Conservation (phyloP, 768 basidiomycete species). For the Boletus sensibilis region DNA sequence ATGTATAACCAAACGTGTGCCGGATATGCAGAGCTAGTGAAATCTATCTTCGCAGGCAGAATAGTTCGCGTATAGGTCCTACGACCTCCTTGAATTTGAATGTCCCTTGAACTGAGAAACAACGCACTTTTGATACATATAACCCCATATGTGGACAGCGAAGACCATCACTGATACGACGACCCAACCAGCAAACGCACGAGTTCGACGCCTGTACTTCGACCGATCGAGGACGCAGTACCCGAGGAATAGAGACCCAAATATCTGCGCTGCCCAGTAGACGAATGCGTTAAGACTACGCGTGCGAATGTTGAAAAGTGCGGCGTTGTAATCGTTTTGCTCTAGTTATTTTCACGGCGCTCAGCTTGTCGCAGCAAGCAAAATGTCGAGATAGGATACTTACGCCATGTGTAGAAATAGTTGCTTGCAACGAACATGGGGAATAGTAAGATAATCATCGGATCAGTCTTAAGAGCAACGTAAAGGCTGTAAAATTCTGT, state of each 20-base stretch:
- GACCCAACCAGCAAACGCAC: slow-evolving; percentile 70
- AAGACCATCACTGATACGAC: slow-evolving; percentile 65
- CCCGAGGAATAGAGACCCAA: slow-evolving; percentile 73
- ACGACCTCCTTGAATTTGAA: background rate
- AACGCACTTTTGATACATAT: slow-evolving; percentile 67
- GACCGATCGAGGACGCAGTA: slow-evolving; percentile 57
- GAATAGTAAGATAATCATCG: slow-evolving; percentile 70
- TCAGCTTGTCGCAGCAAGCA: slow-evolving; percentile 1
- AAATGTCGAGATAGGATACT: slow-evolving; percentile 22
- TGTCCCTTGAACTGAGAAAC: background rate
- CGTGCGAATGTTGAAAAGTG: slow-evolving; percentile 75
- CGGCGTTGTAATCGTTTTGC: slow-evolving; percentile 79
- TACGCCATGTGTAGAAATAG: slow-evolving; percentile 87
- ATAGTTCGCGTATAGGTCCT: slow-evolving; percentile 61
- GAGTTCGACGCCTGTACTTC: slow-evolving; percentile 55
- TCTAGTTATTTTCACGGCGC: slow-evolving; percentile 41
- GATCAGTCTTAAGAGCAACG: slow-evolving; percentile 66
- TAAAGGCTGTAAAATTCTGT: slow-evolving; percentile 70
- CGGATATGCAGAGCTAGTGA: slow-evolving; percentile 52
- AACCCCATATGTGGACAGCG: slow-evolving; percentile 72
- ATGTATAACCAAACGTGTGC: slow-evolving; percentile 63
- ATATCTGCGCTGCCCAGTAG: slow-evolving; percentile 78
- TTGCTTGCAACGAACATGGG: slow-evolving; percentile 86
- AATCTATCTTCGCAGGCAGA: slow-evolving; percentile 55
- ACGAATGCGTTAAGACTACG: slow-evolving; percentile 74